Percentiles rank a stretch among this genome's conserved stretches.
Evolutionary conservation across 2,329 filamentous ascomycete genomes (phyloP).

Genomic region (Monilinia polystroma): DNA sequence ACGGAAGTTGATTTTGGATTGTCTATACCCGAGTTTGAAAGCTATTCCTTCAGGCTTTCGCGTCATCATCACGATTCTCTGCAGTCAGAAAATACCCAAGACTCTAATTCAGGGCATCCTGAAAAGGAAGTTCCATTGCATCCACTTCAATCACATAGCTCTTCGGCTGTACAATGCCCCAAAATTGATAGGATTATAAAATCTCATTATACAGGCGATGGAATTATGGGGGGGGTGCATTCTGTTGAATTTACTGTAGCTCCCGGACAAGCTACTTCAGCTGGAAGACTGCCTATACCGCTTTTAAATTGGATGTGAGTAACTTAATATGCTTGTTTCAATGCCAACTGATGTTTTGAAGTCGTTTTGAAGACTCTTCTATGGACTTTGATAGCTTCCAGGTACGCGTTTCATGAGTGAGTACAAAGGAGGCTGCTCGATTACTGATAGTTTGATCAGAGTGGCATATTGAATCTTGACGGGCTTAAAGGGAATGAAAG

Average conservation of each 20-base stretch:
- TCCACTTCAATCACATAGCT: not conserved
- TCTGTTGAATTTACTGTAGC: not conserved
- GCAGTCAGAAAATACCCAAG: not conserved
- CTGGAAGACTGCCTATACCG: not conserved
- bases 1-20: not conserved
- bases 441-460: not conserved
- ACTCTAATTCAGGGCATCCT: not conserved
- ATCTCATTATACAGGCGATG: slow-evolving; percentile 13
- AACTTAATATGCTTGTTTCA: not conserved
- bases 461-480: slow-evolving; percentile 9
- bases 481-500: slow-evolving; percentile 27
- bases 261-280: not conserved
- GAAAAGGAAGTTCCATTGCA: not conserved
- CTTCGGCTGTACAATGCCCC: not conserved
- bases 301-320: slow-evolving; percentile 18
- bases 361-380: slow-evolving; percentile 14
- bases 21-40: not conserved
- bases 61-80: not conserved
- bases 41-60: slow-evolving; percentile 14
- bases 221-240: slow-evolving; percentile 11
- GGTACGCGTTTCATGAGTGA: not conserved
- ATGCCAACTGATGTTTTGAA: not conserved
- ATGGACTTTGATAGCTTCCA: slow-evolving; percentile 19
- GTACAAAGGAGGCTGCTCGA: not conserved
- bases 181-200: slow-evolving; percentile 3